These are phyloP conservation scores for Eucalyptus cloeziana DNA, from an alignment of 345 rosid species.

Conservation along the genomic window DNA sequence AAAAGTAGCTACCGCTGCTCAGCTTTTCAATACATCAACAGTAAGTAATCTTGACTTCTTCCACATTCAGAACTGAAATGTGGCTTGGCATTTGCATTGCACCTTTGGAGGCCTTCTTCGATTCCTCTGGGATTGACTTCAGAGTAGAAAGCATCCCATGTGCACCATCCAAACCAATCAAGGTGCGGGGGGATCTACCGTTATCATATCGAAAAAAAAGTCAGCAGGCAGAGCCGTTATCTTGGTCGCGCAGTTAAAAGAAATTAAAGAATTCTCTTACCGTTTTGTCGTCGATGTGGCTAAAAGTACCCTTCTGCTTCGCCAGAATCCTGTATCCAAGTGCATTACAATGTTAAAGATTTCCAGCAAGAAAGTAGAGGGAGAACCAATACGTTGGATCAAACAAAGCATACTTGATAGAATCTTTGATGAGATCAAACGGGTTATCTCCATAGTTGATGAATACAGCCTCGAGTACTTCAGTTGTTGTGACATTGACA, in stretches of 20 bases:
- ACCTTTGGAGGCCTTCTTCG: constrained; percentile 57
- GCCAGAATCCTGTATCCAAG: constrained; percentile 26
- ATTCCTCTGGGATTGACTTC: constrained; percentile 43
- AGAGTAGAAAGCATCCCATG: constrained; percentile 68
- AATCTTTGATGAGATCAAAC: constrained; percentile 38
- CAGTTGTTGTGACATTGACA: constrained; percentile 18
- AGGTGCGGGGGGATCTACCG: constrained; percentile 39
- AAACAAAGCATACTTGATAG: constrained; percentile 24
- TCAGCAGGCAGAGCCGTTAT: not conserved
- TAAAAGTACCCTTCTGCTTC: constrained; percentile 43
- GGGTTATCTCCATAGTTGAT: constrained; percentile 52
- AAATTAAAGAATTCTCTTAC: not conserved
- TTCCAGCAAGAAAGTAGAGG: not conserved
- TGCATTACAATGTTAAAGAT: not conserved
- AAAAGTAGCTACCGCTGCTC: not conserved
- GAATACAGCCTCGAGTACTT: constrained; percentile 34
- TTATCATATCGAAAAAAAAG: not conserved
- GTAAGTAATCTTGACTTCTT: not conserved
- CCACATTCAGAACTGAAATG: not conserved
- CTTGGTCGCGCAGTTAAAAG: not conserved
- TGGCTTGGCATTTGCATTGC: not conserved
- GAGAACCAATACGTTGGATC: not conserved
- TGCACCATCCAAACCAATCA: constrained; percentile 77
- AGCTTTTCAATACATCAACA: not conserved
- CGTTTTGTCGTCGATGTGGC: constrained; percentile 44